These are phyloP conservation scores for Coniophora puteana DNA, from an alignment of 1,284 basidiomycete species.

Conservation along the genomic window DNA sequence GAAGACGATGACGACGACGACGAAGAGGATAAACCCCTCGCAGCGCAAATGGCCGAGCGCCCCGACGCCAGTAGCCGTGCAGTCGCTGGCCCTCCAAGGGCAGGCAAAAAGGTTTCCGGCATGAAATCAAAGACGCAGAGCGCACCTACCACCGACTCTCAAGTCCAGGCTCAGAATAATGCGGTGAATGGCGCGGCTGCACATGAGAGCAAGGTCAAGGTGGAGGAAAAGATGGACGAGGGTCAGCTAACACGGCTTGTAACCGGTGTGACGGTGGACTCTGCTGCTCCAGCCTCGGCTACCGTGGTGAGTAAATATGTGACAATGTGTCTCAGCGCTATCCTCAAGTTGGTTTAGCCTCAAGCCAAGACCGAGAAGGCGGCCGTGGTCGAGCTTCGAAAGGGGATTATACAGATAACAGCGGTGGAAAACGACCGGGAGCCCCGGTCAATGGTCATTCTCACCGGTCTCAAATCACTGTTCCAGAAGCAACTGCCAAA, in stretches of 20 bases:
- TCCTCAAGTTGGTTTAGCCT: conserved; percentile 33
- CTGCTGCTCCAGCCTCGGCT: conserved; percentile 44
- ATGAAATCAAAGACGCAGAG: conserved; percentile 60
- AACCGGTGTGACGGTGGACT: conserved; percentile 78
- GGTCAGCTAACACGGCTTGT: conserved; percentile 67
- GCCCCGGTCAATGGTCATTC: conserved; percentile 77
- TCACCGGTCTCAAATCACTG: conserved; percentile 93
- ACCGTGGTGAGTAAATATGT: conserved; percentile 34
- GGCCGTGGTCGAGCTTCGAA: conserved; percentile 79
- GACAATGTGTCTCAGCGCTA: not conserved
- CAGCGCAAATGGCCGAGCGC: conserved; percentile 40
- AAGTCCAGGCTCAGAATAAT: too few species aligned
- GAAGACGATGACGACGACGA: conserved; percentile 41
- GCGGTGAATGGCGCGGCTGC: conserved; percentile 45
- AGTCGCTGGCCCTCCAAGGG: conserved; percentile 34
- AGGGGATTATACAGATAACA: conserved; percentile 81
- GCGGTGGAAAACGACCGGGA: conserved; percentile 84
- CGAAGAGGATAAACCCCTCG: conserved; percentile 62
- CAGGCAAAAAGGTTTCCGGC: conserved; percentile 53
- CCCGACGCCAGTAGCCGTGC: conserved; percentile 21
- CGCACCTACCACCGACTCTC: conserved; percentile 35
- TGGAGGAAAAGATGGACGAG: conserved; percentile 78
- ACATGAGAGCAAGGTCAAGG: conserved; percentile 56
- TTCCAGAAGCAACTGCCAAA: conserved; percentile 98
- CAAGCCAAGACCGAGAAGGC: conserved; percentile 66